phyloP scores from a whole-genome alignment of 805 yeast species.

The Metschnikowia continentalis region DNA sequence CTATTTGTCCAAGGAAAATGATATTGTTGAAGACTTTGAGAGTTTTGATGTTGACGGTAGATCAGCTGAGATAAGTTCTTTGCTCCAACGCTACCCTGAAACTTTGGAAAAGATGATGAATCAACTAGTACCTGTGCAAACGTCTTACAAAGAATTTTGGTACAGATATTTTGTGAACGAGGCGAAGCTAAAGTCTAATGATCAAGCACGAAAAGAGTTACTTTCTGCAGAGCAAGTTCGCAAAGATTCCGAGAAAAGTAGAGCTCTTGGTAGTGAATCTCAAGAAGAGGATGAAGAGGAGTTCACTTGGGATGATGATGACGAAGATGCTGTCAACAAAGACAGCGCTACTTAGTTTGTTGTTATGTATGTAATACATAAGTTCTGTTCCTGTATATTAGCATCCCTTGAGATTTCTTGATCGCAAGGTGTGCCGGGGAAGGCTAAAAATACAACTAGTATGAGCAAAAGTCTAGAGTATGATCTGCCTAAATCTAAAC shows the following conservation, averaged over 20 bases:
- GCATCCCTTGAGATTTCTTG: background rate
- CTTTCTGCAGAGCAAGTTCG: constrained; percentile 31
- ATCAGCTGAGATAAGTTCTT: constrained; percentile 47
- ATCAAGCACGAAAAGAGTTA: constrained; percentile 60
- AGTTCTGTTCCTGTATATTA: background rate
- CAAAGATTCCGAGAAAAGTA: constrained; percentile 13
- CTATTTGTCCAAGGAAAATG: constrained; percentile 17
- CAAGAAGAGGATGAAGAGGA: constrained; percentile 43
- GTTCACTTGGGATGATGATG: constrained; percentile 50
- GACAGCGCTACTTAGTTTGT: background rate
- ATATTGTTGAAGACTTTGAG: constrained; percentile 11
- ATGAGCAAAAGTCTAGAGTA: constrained; percentile 4
- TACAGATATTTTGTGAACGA: constrained; percentile 57
- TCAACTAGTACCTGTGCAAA: constrained; percentile 59
- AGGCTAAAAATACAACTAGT: background rate
- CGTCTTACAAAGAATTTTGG: constrained; percentile 70
- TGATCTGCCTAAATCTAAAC: constrained; percentile 2
- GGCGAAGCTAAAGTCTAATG: constrained; percentile 53
- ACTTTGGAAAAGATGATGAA: constrained; percentile 55
- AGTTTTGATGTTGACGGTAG: constrained; percentile 43
- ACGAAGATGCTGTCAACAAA: constrained; percentile 35
- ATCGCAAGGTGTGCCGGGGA: background rate
- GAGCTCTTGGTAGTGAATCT: constrained; percentile 23
- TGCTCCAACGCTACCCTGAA: constrained; percentile 43
- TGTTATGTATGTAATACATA: background rate